A percentile compares a stretch with the other conserved stretches of the same genome.
Conservation (phyloP, 257 asterid genomes). For the Henckelia pumila region DNA sequence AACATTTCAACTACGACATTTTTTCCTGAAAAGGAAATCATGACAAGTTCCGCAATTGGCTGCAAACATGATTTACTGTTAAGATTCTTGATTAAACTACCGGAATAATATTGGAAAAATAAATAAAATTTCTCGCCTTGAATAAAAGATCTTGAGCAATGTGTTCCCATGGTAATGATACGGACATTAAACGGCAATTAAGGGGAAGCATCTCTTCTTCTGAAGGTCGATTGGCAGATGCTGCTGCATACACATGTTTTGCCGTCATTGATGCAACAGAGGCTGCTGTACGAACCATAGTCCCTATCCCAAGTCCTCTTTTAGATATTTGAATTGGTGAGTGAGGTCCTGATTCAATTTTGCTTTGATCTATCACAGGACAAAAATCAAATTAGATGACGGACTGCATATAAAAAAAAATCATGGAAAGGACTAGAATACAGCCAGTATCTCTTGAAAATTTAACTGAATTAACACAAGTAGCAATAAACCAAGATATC, state of each 20-base stretch:
- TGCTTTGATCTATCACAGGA: constrained; percentile 75
- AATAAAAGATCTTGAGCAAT: constrained; percentile 90
- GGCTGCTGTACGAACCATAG: constrained; percentile 81
- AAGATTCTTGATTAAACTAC: not conserved
- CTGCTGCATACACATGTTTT: constrained; percentile 95
- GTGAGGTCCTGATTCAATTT: constrained; percentile 55
- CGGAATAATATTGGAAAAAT: constrained; percentile 1
- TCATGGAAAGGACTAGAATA: not conserved
- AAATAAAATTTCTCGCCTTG: constrained; percentile 51
- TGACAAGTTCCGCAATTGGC: not conserved
- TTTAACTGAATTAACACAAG: not conserved
- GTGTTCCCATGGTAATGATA: constrained; percentile 93
- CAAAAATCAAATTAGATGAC: constrained; percentile 5
- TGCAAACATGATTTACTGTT: not conserved
- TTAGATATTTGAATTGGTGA: constrained; percentile 53
- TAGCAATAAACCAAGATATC: not conserved
- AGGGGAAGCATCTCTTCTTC: constrained; percentile 92
- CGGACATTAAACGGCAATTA: constrained; percentile 91
- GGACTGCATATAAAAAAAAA: too few relatives aligned
- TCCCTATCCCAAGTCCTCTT: constrained; percentile 60
- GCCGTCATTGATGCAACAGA: constrained; percentile 92
- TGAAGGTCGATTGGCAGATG: constrained; percentile 65
- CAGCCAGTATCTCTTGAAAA: not conserved
- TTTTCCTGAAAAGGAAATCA: not conserved
- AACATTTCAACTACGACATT: not conserved